Base-by-base conservation (phyloP, 768 basidiomycete genomes). In the Mycena leptocephala region DNA sequence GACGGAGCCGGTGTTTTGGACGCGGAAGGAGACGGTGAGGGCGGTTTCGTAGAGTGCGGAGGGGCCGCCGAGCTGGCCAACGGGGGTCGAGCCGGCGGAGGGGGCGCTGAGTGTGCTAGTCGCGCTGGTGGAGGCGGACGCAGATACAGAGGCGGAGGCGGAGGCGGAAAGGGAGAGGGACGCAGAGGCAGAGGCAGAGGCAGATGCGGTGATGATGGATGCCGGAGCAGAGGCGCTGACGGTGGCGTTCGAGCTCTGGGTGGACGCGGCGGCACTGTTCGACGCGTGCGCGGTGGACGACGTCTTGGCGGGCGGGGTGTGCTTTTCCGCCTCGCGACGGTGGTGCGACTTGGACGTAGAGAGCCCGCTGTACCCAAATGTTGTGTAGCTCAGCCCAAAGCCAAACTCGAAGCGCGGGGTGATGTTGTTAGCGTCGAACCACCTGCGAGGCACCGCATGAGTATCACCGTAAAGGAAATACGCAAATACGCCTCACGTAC, bases 321-420 rank as follows among this genome's bases (percentile, higher is more conserved):
- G n/a, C n/a, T n/a, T n/a, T n/a, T n/a, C n/a, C n/a, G n/a, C n/a
- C n/a, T n/a, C n/a, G n/a, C n/a, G n/a, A n/a, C n/a, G n/a, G n/a
- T n/a, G n/a, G n/a, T n/a, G n/a, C n/a, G n/a, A n/a, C n/a, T n/a
- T n/a, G 39, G 51, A 26, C 24, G 85, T 77, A 18, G 67, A 41
- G 20, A 88, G 69, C 32, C 83, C 80, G 24, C 83, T 81, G 78
- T 87, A 88, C 18, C 80, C 74, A 79, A 90, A 91, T 1, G 79
- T 82, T 22, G 90, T 88, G 78, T 91, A 91, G 46, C 83, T 84
- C 75, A 90, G 76, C 7, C 71, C 85, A 81, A 80, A 90, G 58
- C 82, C 84, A 41, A 85, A 85, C 75, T 84, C 85, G 55, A 65
- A 83, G 3, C 74, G 80, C 28, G 80, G 80, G 11, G 61, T 56